These are phyloP conservation scores for Stygiomarasmius scandens DNA, from an alignment of 1,284 basidiomycete species.

Conservation along the genomic window DNA sequence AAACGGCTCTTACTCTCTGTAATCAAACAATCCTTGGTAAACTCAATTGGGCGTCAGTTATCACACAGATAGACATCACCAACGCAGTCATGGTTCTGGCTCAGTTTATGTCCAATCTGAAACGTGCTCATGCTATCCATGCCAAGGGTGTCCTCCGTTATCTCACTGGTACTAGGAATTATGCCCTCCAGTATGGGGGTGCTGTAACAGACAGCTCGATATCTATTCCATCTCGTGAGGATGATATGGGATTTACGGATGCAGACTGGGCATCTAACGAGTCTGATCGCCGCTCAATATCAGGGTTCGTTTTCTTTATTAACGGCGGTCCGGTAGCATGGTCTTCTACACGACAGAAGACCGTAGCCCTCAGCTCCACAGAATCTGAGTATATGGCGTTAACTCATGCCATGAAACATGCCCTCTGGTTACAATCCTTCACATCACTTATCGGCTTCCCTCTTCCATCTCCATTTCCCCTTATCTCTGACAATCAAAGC, in stretches of 20 bases:
- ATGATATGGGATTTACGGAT: slow-evolving; percentile 21
- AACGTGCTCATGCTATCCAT: not conserved
- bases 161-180: not conserved
- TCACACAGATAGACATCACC: slow-evolving; percentile 4
- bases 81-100: not conserved
- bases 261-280: slow-evolving; percentile 28
- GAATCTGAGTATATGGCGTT: slow-evolving; percentile 30
- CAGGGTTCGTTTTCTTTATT: slow-evolving; percentile 27
- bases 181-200: not conserved
- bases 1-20: too few species aligned
- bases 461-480: slow-evolving; percentile 1
- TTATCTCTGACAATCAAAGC: slow-evolving; percentile 8
- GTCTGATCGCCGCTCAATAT: slow-evolving; percentile 22
- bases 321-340: slow-evolving; percentile 24
- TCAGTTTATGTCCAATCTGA: not conserved
- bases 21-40: not conserved
- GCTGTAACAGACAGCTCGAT: not conserved
- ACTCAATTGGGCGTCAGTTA: not conserved
- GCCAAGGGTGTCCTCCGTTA: not conserved
- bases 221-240: not conserved
- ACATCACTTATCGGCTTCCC: slow-evolving; percentile 18
- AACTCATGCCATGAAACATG: slow-evolving; percentile 32
- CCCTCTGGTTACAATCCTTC: slow-evolving; percentile 29
- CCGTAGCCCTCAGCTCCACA: slow-evolving; percentile 25
- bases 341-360: slow-evolving; percentile 32